Evolutionary conservation across 441 rosid species (phyloP), one percentile per base, ranked within the genome.

Genomic region (Eutrema salsugineum): DNA sequence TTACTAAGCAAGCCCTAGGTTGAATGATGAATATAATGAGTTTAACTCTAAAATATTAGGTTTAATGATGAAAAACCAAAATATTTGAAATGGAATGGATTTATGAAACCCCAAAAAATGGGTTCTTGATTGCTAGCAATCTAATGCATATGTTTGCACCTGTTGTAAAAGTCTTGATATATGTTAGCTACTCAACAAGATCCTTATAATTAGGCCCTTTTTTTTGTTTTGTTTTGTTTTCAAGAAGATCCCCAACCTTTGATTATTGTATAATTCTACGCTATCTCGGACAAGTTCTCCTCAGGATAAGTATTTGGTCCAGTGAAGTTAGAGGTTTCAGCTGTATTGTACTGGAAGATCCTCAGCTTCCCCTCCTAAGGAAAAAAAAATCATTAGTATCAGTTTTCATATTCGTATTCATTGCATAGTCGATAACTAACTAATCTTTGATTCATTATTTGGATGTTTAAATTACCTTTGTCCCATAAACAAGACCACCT

Each of bases 401-500:
- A 24, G 15, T 6, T 28, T 42, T 62, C 40, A 86, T 70, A 70
- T 33, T n/a, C 32, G n/a, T n/a, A n/a, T n/a, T n/a, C n/a, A n/a
- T n/a, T n/a, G n/a, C n/a, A 48, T 48, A 49, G 19, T 39, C 35
- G 42, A 64, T 12, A 6, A 27, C 19, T 58, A 33, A 56, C 19
- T n/a, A n/a, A n/a, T n/a, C 8, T 30, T 19, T 11, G 5, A 28
- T 8, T n/a, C 3, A 68, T 44, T 20, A 16, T 4, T 17, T 47
- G 11, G 40, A 9, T 54, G 47, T 14, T 24, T 4, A 85, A 9
- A 35, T 33, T 19, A 86, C 97, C 97, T 93, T 93, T 33, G 98
- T 93, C 54, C 97, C 98, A 80, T 86, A 90, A 17, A 88, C 89
- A 83, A 89, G 96, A 46, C 98, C 98, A n/a, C 91, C 94, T 35